Conservation (phyloP, 176 grass and related monocot species). For the Ensete ventricosum region DNA sequence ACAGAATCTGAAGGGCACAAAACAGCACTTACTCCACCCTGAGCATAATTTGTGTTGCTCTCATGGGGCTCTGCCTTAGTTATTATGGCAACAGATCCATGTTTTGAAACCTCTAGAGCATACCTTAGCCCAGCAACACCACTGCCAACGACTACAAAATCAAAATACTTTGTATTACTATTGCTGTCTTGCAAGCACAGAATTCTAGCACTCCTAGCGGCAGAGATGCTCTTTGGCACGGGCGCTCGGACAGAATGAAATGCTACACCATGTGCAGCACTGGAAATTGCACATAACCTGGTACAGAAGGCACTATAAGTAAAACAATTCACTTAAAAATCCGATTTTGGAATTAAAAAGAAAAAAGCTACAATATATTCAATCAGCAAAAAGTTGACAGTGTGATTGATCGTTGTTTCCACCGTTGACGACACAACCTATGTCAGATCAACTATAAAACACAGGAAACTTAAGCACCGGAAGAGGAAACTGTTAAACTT, state of each 20-base stretch:
- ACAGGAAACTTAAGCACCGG: conserved; percentile 1
- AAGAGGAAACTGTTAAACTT: background rate
- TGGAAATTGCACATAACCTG: conserved; percentile 21
- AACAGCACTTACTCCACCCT: conserved; percentile 95
- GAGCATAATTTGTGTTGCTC: conserved; percentile 97
- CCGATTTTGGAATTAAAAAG: background rate
- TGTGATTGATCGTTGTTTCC: background rate
- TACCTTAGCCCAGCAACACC: conserved; percentile 92
- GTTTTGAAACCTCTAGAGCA: conserved; percentile 82
- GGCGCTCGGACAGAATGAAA: conserved; percentile 15
- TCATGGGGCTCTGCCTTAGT: conserved; percentile 93
- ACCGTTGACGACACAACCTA: background rate
- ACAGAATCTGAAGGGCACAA: conserved; percentile 91
- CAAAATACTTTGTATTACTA: conserved; percentile 53
- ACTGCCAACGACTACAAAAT: conserved; percentile 86
- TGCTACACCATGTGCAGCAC: conserved; percentile 24
- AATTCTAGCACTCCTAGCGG: conserved; percentile 28
- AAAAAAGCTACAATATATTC: background rate
- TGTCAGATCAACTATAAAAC: conserved; percentile 8
- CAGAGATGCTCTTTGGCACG: conserved; percentile 7
- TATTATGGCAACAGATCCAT: conserved; percentile 81
- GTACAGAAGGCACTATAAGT: background rate
- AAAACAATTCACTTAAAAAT: background rate
- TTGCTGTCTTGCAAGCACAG: conserved; percentile 31
- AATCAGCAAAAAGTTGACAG: background rate